These are phyloP conservation scores for Russula ochroleuca DNA, from an alignment of 768 basidiomycete genomes.

Conservation along the genomic window DNA sequence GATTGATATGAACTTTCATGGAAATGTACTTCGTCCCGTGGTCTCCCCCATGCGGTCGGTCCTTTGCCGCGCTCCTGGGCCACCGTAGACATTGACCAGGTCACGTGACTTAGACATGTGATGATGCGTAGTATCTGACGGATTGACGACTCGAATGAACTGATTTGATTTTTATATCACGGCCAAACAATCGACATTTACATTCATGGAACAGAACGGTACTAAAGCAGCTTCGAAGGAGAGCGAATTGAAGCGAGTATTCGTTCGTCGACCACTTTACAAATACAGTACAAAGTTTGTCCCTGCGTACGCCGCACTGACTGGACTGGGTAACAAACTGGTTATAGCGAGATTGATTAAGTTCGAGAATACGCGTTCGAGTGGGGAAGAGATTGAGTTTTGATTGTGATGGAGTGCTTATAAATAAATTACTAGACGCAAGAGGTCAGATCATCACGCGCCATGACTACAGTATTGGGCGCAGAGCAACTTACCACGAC, in stretches of 20 bases:
- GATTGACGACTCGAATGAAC: not conserved
- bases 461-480: not conserved
- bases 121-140: too few species aligned
- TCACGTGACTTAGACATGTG: too few species aligned
- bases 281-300: slow-evolving; percentile 20
- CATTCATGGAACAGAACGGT: not conserved
- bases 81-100: too few species aligned
- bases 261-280: slow-evolving; percentile 4
- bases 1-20: too few species aligned
- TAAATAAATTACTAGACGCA: slow-evolving; percentile 22
- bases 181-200: not conserved
- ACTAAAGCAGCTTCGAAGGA: slow-evolving; percentile 4
- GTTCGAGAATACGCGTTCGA: not conserved
- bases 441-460: slow-evolving; percentile 5
- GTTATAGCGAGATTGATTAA: slow-evolving; percentile 7
- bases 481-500: slow-evolving; percentile 17
- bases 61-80: too few species aligned
- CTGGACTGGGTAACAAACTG: slow-evolving; percentile 6
- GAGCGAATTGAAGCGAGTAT: not conserved
- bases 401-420: slow-evolving; percentile 14
- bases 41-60: too few species aligned
- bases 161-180: not conserved
- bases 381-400: not conserved
- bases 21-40: too few species aligned
- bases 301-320: slow-evolving; percentile 5